A percentile compares a stretch with the other conserved stretches of the same genome.
Evolutionary conservation across 768 basidiomycete species (phyloP).

Genomic region (Leccinum boreale): DNA sequence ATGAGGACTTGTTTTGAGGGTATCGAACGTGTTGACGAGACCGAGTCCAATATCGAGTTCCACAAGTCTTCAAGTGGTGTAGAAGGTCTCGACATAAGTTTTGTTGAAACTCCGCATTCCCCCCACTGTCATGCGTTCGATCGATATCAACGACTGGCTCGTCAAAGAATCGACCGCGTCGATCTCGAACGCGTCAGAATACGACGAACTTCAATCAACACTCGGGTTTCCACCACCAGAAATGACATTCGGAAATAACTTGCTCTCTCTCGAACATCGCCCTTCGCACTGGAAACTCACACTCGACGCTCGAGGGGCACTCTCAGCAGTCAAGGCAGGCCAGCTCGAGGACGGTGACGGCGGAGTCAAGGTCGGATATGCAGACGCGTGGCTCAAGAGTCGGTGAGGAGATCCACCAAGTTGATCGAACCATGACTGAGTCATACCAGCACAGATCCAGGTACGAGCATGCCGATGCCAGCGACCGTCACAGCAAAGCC

Average conservation of each 20-base stretch:
- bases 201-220: slow-evolving; percentile 60
- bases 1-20: slow-evolving; percentile 86
- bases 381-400: slow-evolving; percentile 90
- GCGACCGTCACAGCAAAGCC: slow-evolving; percentile 74
- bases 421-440: not conserved
- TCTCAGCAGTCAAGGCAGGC: slow-evolving; percentile 71
- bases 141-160: slow-evolving; percentile 64
- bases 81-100: slow-evolving; percentile 47
- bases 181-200: slow-evolving; percentile 76
- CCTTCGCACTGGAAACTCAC: slow-evolving; percentile 60
- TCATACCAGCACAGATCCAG: slow-evolving; percentile 58
- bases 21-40: slow-evolving; percentile 75
- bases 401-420: slow-evolving; percentile 46
- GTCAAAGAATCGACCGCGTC: slow-evolving; percentile 71
- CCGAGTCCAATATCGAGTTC: slow-evolving; percentile 88
- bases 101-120: not conserved
- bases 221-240: slow-evolving; percentile 86
- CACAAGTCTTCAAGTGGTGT: slow-evolving; percentile 76
- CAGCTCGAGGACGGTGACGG: slow-evolving; percentile 80
- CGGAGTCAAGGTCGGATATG: slow-evolving; percentile 91
- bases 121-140: slow-evolving; percentile 36
- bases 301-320: slow-evolving; percentile 67
- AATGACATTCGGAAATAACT: slow-evolving; percentile 93
- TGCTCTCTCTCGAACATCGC: slow-evolving; percentile 61
- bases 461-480: slow-evolving; percentile 64